These are phyloP conservation scores for Suhomyces atakaporum DNA, from an alignment of 1,139 yeast genomes.

Conservation along the genomic window DNA sequence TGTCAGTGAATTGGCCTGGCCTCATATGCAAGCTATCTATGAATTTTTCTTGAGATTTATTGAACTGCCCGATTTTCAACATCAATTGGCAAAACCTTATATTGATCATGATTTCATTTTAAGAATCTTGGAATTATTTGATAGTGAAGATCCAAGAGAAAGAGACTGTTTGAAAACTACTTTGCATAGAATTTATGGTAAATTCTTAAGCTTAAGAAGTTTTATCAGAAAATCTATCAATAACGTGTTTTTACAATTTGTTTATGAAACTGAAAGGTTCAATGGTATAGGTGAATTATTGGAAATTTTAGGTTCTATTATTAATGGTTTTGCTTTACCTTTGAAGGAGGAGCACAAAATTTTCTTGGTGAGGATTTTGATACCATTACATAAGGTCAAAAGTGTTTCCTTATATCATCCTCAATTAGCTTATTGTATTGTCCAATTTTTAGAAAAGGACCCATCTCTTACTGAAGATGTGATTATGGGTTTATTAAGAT, in stretches of 20 bases:
- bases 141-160: conserved; percentile 95
- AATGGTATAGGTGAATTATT: conserved; percentile 94
- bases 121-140: conserved; percentile 81
- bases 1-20: conserved; percentile 95
- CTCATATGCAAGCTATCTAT: conserved; percentile 96
- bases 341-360: conserved; percentile 95
- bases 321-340: conserved; percentile 97
- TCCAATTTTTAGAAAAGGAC: conserved; percentile 94
- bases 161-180: conserved; percentile 95
- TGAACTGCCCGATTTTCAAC: conserved; percentile 94
- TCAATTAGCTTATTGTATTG: conserved; percentile 94
- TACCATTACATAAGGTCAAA: conserved; percentile 92
- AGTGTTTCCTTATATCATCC: conserved; percentile 90
- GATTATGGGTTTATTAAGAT: conserved; percentile 85
- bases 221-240: conserved; percentile 89
- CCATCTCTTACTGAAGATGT: conserved; percentile 92
- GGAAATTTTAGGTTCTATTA: conserved; percentile 93
- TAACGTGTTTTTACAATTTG: conserved; percentile 89
- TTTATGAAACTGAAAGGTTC: conserved; percentile 92
- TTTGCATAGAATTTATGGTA: conserved; percentile 92
- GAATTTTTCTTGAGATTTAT: conserved; percentile 91
- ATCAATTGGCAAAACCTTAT: conserved; percentile 87
- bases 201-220: conserved; percentile 85
- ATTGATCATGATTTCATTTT: conserved; percentile 90
- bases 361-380: conserved; percentile 80